phyloP scores from a whole-genome alignment of 2,329 filamentous ascomycete species.

The Aureobasidium sp. region DNA sequence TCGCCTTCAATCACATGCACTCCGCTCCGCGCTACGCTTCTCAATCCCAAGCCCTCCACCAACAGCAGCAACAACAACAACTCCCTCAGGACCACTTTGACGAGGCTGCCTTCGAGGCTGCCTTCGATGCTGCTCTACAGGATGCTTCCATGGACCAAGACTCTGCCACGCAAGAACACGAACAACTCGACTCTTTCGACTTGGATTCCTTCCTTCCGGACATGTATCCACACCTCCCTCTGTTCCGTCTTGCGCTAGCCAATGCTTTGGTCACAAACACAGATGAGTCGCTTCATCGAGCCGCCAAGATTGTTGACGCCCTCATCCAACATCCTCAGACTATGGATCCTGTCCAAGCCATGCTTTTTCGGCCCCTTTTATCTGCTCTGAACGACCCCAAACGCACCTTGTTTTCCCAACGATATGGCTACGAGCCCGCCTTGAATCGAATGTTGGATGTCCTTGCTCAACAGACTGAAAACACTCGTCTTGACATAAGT shows the following conservation, averaged over 20 bases:
- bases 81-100: slow-evolving; percentile 37
- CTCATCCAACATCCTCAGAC: slow-evolving; percentile 10
- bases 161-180: slow-evolving; percentile 13
- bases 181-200: slow-evolving; percentile 14
- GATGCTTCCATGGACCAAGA: slow-evolving; percentile 25
- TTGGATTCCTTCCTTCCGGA: slow-evolving; percentile 9
- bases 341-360: slow-evolving; percentile 14
- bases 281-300: slow-evolving; percentile 17
- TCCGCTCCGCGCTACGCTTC: background rate
- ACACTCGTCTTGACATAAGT: background rate
- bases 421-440: background rate
- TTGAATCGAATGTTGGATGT: background rate
- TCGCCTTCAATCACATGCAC: background rate
- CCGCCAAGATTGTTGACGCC: slow-evolving; percentile 10
- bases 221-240: slow-evolving; percentile 17
- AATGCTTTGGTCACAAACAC: slow-evolving; percentile 13
- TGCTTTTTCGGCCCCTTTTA: slow-evolving; percentile 17
- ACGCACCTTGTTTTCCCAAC: slow-evolving; percentile 1
- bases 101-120: slow-evolving; percentile 49
- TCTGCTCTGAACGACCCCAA: slow-evolving; percentile 8
- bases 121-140: slow-evolving; percentile 44
- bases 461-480: background rate
- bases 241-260: slow-evolving; percentile 16
- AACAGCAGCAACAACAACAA: slow-evolving; percentile 18
- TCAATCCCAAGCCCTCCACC: slow-evolving; percentile 21